Evolutionary conservation across 805 yeast species (phyloP), one percentile per base, ranked within the genome.

Genomic region (Ogataea minuta): DNA sequence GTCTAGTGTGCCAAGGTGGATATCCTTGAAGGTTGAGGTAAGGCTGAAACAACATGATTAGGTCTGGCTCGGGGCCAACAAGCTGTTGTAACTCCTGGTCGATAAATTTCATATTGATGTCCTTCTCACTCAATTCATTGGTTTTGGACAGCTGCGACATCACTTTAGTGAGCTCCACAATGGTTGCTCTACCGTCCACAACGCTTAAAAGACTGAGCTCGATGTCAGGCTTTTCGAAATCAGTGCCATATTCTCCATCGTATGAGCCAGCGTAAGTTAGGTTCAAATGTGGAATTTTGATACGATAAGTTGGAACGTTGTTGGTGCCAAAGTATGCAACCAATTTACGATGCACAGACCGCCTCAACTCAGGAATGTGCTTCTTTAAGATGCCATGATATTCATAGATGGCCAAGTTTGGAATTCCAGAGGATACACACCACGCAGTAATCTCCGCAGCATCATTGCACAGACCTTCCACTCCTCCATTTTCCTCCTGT

Each of bases 1-100:
- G 73, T 46, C 99, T 76, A 24, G 88, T 77, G 57, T 91, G 98
- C 99, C 99, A 93, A 20, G 99, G 99, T 14, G 98, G 98, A 61
- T 81, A 93, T 12, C 95, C 97, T 62, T 89, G 95, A 34, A 93
- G 72, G 59, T 89, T 95, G 47, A 93, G 69, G 9, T 72, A 70
- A n/a, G 97, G 95, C 14, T 88, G 88, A 60, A 91, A 93, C 37
- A 85, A 66, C 21, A 93, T 69, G 33, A 93, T 68, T 47, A 93
- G 71, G 59, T 93, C 99, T 0, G 99, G 98, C 59, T 93, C 99
- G n/a, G 71, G 72, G 1, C 96, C 93, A 11, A 89, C 93, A 37
- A 88, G 68, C 51, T 79, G 86, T 26, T 70, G 69, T 45, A 84
- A 68, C 56, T 84, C 89, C 44, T 77, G 77, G 60, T 90, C 91